Evolutionary conservation across 805 yeast species (phyloP).

Genomic region (Vanderwaltozyma verrucispora): DNA sequence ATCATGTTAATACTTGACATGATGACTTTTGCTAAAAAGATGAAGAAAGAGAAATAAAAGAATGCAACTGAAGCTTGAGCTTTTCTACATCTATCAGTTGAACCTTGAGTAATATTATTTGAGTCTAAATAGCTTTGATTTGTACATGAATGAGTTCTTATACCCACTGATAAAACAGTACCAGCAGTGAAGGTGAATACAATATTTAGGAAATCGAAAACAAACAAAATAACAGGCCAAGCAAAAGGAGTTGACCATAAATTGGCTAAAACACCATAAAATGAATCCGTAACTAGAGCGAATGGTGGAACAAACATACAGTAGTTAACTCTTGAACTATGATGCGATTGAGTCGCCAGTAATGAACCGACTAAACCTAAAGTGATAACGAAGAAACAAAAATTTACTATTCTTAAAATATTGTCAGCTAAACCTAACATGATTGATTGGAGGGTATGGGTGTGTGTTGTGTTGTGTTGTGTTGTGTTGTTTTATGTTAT

Average conservation of each 20-base stretch:
- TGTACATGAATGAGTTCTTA: constrained; percentile 76
- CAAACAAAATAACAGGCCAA: constrained; percentile 71
- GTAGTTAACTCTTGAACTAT: constrained; percentile 75
- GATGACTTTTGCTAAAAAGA: constrained; percentile 55
- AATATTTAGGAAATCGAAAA: constrained; percentile 76
- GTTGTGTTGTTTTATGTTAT: not conserved
- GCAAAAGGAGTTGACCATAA: constrained; percentile 63
- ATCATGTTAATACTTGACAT: constrained; percentile 20
- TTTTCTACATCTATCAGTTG: constrained; percentile 81
- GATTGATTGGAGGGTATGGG: no score
- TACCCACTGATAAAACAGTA: constrained; percentile 85
- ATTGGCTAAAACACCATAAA: constrained; percentile 72
- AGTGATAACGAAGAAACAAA: constrained; percentile 63
- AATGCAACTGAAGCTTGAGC: constrained; percentile 80
- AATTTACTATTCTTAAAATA: constrained; percentile 62
- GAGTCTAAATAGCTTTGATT: constrained; percentile 51
- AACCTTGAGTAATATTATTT: constrained; percentile 69
- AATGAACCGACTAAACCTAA: constrained; percentile 88
- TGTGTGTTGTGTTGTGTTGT: not conserved
- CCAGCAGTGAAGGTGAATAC: constrained; percentile 94
- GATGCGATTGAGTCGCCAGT: constrained; percentile 50
- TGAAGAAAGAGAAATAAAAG: constrained; percentile 73
- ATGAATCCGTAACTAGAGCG: constrained; percentile 67
- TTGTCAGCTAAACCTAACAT: constrained; percentile 69
- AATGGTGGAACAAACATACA: constrained; percentile 81